Conservation (phyloP, 2,329 filamentous ascomycete genomes). For the Microcyclosporella mali region DNA sequence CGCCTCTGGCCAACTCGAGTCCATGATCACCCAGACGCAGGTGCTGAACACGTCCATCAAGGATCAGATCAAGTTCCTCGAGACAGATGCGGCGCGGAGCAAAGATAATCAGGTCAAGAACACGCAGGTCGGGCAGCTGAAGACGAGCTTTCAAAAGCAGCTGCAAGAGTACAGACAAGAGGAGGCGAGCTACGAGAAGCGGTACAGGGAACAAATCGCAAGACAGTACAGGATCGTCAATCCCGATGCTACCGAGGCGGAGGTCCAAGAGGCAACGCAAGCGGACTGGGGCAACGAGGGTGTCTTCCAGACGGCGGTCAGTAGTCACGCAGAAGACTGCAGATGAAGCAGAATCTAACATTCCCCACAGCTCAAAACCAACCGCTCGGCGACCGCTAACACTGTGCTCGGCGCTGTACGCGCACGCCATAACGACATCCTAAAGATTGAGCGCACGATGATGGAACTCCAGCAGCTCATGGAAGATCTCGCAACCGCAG, state of each 20-base stretch:
- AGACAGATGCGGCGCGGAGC: conserved; percentile 63
- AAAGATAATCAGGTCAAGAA: conserved; percentile 60
- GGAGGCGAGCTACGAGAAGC: conserved; percentile 63
- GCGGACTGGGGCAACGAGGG: conserved; percentile 71
- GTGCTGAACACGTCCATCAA: conserved; percentile 69
- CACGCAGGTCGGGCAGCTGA: conserved; percentile 63
- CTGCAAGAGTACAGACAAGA: conserved; percentile 64
- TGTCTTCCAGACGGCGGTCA: conserved; percentile 75
- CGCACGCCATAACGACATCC: conserved; percentile 75
- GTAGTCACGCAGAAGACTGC: conserved; percentile 36
- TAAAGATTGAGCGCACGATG: conserved; percentile 71
- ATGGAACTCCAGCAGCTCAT: conserved; percentile 64
- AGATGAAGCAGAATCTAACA: too few species aligned
- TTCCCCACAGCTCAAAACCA: conserved; percentile 58
- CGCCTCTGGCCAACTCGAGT: conserved; percentile 54
- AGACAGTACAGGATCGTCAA: conserved; percentile 68
- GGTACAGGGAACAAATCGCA: conserved; percentile 71
- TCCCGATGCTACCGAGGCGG: conserved; percentile 67
- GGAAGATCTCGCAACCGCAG: conserved; percentile 66
- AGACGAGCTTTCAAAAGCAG: conserved; percentile 65
- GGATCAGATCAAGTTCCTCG: conserved; percentile 70
- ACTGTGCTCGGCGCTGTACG: conserved; percentile 72
- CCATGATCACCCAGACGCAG: conserved; percentile 63
- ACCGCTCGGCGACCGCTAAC: conserved; percentile 66
- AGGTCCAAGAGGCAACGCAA: conserved; percentile 63